Conservation (phyloP, 306 rosid species). For the Elaeagnus macrophylla region DNA sequence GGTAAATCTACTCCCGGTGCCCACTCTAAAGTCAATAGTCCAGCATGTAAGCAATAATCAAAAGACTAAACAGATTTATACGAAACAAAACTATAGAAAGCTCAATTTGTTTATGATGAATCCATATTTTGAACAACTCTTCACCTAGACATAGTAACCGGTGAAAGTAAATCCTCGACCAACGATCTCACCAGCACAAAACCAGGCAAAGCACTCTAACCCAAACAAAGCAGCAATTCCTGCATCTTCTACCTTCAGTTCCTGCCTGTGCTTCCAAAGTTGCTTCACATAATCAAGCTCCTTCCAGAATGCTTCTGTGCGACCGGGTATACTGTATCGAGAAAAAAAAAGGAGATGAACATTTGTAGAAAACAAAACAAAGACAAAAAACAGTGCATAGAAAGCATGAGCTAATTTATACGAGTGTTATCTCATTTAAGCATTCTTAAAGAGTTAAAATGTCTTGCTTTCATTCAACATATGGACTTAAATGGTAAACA, state of each 20-base stretch:
- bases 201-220: constrained; percentile 25
- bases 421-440: no score
- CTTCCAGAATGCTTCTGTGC: constrained; percentile 21
- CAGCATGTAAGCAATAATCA: not conserved
- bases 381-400: no score
- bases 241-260: constrained; percentile 23
- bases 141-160: constrained; percentile 19
- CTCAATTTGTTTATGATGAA: constrained; percentile 4
- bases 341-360: not conserved
- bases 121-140: not conserved
- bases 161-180: constrained; percentile 33
- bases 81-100: constrained; percentile 9
- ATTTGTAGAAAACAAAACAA: not conserved
- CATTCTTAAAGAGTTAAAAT: no score
- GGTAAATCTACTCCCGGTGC: not conserved
- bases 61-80: not conserved
- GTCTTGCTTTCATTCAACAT: no score
- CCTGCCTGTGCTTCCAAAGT: constrained; percentile 24
- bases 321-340: constrained; percentile 23
- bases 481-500: no score
- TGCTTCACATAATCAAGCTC: constrained; percentile 25
- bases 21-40: not conserved
- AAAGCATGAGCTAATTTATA: no score
- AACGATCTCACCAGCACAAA: constrained; percentile 29
- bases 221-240: constrained; percentile 32